Evolutionary conservation across 441 rosid genomes (phyloP), one percentile per base, ranked within the genome.

Genomic region (Cnidoscolus chayamansa): DNA sequence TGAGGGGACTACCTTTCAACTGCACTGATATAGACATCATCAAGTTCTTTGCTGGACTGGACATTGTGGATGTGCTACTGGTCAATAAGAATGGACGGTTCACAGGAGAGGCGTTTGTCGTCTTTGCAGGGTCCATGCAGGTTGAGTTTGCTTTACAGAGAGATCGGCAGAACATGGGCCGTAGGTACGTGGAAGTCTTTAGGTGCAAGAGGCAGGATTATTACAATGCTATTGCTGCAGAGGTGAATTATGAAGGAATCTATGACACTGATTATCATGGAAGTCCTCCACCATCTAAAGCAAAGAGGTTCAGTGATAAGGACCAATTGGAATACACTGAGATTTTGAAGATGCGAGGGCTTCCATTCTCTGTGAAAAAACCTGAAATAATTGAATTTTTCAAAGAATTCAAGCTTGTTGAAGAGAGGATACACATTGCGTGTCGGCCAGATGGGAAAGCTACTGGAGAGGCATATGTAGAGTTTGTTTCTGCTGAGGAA

Each of bases 381-480:
- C 51, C 86, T 71, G 89, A 88, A 25, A 88, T 93, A 58, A 31
- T 84, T 8, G 92, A 89, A 17, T 91, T 93, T 76, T 93, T 91
- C 70, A 77, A 72, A 68, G 96, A 86, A 48, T 91, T 73, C 84
- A 82, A 81, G 68, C 74, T 93, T n/a, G 75, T 82, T 6, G 88
- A 88, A 77, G 94, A 83, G 2, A 80, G 83, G 82, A 72, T 86
- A 72, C 96, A 88, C 65, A 86, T 93, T 30, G 97, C 94, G 25
- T 93, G 92, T 80, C 88, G 96, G 53, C 89, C 94, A 5, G 97
- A 91, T 78, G 98, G 98, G 74, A 91, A 88, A 78, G 93, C 98
- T 79, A 93, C 97, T 0, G 97, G 98, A 37, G 96, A 93, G 80
- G 97, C 97, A 11, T 93, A 75, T 72, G 98, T 88, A 69, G 97